Evolutionary conservation across 495 filamentous ascomycete genomes (phyloP), one percentile per base, ranked within the genome.

Genomic region (Hypoxylon trugodes): DNA sequence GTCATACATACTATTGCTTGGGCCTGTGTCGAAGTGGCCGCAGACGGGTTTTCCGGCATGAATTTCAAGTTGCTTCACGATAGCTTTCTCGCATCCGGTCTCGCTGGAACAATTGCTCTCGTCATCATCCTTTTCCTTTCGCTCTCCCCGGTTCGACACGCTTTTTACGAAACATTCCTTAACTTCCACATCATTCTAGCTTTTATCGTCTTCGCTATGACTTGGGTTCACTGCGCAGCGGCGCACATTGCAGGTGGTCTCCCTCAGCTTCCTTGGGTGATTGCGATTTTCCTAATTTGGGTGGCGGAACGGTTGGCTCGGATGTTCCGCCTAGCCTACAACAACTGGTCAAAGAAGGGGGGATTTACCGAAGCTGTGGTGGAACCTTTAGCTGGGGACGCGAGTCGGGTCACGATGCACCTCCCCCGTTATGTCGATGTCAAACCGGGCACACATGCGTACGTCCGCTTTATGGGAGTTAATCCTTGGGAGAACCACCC

Each of bases 141-240:
- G 22, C 78, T 88, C 9, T 91, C 91, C 1, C 84, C 90, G 3
- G 66, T 98, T 37, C 86, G 95, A 30, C 94, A 97, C 74, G 93
- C 94, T 13, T 97, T 96, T 75, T 98, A 98, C 74, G 96, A 98
- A 75, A 91, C 89, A 0, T 98, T 98, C 77, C 80, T 98, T 54
- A 87, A 90, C 63, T 67, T 89, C 18, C 95, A 98, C 74, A 90
- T 96, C 61, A 77, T 85, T 19, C 72, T 93, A 10, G 90, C 86
- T 10, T 73, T 85, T 13, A 65, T 89, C 35, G 74, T 81, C 16
- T 83, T 93, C 25, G 82, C 79, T 50, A 82, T 82, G 65, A 85
- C 79, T 9, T 96, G 87, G 82, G 76, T 92, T 32, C 94, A 98
- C 77, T 82, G 84, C 69, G 63, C 68, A 16, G 68, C 77, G 2